phyloP scores from a whole-genome alignment of 177 flowering plant genomes.

The Telopea speciosissima region DNA sequence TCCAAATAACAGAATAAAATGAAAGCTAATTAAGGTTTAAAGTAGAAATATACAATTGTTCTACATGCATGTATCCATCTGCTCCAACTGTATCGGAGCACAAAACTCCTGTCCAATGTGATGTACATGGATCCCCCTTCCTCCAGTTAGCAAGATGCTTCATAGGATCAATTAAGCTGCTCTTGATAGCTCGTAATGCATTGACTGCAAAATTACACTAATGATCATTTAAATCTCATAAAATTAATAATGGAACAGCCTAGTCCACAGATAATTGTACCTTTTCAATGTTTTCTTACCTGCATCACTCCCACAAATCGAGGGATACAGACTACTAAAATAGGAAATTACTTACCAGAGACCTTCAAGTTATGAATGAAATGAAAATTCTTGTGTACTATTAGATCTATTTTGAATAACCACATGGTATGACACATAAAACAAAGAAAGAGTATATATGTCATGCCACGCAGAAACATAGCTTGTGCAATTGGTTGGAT shows the following conservation, averaged over 20 bases:
- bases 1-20: not conserved
- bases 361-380: not conserved
- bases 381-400: not conserved
- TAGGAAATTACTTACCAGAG: not conserved
- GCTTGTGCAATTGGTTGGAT: not conserved
- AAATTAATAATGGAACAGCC: not conserved
- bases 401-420: not conserved
- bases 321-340: not conserved
- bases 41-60: constrained; percentile 45
- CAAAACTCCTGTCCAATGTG: constrained; percentile 65
- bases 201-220: constrained; percentile 33
- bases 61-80: constrained; percentile 64
- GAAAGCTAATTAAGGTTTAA: not conserved
- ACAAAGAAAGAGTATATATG: not conserved
- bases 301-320: not conserved
- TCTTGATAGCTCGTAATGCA: constrained; percentile 48
- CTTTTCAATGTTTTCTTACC: not conserved
- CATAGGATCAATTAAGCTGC: constrained; percentile 40
- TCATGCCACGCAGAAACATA: not conserved
- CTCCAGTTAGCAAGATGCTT: constrained; percentile 49
- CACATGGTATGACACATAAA: not conserved
- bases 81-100: constrained; percentile 30
- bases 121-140: constrained; percentile 67
- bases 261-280: not conserved
- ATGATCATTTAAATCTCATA: not conserved